These are phyloP conservation scores for Monilinia fructicola DNA, from an alignment of 2,329 filamentous ascomycete genomes.

Conservation along the genomic window DNA sequence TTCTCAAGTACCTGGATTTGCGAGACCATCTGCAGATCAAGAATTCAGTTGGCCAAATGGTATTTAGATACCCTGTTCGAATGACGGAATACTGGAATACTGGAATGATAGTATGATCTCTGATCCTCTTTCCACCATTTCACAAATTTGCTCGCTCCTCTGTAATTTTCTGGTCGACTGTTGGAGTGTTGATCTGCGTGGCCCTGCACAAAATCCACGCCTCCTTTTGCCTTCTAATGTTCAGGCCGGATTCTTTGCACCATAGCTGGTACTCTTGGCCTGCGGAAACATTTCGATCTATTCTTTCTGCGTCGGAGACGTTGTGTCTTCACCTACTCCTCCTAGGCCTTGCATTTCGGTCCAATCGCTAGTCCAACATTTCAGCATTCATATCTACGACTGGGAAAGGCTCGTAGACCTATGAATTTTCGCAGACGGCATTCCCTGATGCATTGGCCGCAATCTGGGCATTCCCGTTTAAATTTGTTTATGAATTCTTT, in stretches of 20 bases:
- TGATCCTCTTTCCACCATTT: no score
- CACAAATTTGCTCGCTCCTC: no score
- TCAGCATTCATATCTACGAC: slow-evolving; percentile 44
- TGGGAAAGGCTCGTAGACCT: slow-evolving; percentile 40
- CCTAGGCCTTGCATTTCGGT: slow-evolving; percentile 43
- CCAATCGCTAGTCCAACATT: slow-evolving; percentile 43
- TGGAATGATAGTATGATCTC: no score
- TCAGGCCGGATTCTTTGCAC: slow-evolving; percentile 44
- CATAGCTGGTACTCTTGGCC: slow-evolving; percentile 43
- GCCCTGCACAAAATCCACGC: slow-evolving; percentile 41
- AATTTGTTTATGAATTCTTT: slow-evolving; percentile 46
- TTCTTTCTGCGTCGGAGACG: slow-evolving; percentile 48
- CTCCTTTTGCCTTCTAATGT: slow-evolving; percentile 38
- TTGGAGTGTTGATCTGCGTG: no score
- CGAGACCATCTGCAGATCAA: no score
- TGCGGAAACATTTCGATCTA: slow-evolving; percentile 45
- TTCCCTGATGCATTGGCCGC: slow-evolving; percentile 41
- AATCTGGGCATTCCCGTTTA: slow-evolving; percentile 42
- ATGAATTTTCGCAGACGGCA: slow-evolving; percentile 47
- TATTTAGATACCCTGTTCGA: no score
- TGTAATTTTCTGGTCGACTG: no score
- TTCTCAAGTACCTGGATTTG: no score
- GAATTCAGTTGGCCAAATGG: no score
- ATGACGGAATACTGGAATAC: no score
- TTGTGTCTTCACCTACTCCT: slow-evolving; percentile 43